Conservation (phyloP, 805 yeast genomes). For the Barnettozyma botsteinii region DNA sequence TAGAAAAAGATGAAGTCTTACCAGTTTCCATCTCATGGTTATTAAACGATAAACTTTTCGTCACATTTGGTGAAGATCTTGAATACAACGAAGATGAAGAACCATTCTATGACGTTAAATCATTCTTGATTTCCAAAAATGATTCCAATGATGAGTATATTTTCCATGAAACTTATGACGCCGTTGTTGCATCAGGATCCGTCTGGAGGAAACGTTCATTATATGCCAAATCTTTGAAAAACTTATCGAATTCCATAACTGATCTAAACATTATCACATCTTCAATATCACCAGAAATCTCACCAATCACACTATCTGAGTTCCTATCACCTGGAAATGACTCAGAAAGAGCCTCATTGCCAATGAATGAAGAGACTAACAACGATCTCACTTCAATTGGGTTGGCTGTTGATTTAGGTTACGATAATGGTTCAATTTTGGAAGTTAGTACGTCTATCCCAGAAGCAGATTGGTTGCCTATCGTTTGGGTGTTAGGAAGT, state of each 20-base stretch:
- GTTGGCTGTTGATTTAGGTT: conserved; percentile 51
- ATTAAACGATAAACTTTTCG: conserved; percentile 15
- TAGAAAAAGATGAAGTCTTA: conserved; percentile 8
- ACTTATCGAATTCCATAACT: conserved; percentile 35
- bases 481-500: conserved; percentile 55
- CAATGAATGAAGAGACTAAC: conserved; percentile 57
- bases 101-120: conserved; percentile 21
- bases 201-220: conserved; percentile 40
- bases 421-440: conserved; percentile 36
- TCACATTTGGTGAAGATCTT: conserved; percentile 26
- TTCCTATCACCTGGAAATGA: conserved; percentile 55
- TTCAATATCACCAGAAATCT: conserved; percentile 60
- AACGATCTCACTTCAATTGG: conserved; percentile 74
- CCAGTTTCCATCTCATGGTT: conserved; percentile 21
- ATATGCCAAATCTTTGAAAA: conserved; percentile 36
- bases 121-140: conserved; percentile 18
- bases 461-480: conserved; percentile 55
- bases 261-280: conserved; percentile 45
- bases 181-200: conserved; percentile 48
- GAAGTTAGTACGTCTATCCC: conserved; percentile 55
- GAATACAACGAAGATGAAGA: conserved; percentile 28
- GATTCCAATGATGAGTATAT: not conserved
- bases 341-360: conserved; percentile 65
- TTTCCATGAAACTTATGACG: conserved; percentile 35
- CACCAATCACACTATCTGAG: conserved; percentile 35